Evolutionary conservation across 352 stramenopile genomes (phyloP).

Genomic region (Phytophthora hibernalis): DNA sequence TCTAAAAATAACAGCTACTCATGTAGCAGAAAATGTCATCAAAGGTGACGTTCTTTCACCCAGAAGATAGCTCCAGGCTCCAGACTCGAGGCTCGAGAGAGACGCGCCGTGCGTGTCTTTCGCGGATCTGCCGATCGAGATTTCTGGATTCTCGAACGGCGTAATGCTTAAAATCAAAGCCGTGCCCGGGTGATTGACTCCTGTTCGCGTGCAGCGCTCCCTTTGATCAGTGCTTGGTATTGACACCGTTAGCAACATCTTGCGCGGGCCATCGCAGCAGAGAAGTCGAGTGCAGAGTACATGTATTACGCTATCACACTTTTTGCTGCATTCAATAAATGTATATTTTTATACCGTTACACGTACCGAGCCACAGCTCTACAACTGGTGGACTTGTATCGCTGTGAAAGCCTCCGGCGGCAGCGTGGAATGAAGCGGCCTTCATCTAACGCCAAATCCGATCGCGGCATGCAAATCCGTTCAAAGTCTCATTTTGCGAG

Average conservation of each 20-base stretch:
- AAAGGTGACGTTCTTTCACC: background rate
- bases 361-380: too few species aligned
- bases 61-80: background rate
- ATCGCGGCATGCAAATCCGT: background rate
- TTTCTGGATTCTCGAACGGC: background rate
- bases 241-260: too few species aligned
- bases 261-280: too few species aligned
- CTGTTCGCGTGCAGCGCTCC: background rate
- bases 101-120: background rate
- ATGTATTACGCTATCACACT: too few species aligned
- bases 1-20: too few species aligned
- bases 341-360: too few species aligned
- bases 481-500: background rate
- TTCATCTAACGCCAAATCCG: background rate
- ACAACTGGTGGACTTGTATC: background rate
- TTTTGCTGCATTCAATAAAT: too few species aligned
- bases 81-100: background rate
- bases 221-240: background rate
- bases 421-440: too few species aligned
- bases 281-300: too few species aligned
- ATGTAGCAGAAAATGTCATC: background rate
- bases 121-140: background rate
- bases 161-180: background rate
- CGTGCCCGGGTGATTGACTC: background rate
- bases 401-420: slow-evolving; percentile 2